Evolutionary conservation across 2,329 filamentous ascomycete species (phyloP).

Genomic region (Mycosphaerella sp.): DNA sequence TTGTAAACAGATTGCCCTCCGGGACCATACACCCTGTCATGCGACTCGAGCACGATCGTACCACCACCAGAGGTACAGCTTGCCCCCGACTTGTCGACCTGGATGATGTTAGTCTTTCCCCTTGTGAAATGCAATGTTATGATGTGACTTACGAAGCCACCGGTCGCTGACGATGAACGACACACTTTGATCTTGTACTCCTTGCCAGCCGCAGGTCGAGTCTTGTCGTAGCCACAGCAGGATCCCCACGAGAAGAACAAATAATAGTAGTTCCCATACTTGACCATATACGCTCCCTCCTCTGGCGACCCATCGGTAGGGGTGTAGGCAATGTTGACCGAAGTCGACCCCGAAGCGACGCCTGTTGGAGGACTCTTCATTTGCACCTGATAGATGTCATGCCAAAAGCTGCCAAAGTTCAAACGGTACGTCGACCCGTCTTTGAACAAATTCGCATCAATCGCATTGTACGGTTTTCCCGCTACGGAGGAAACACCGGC

Average conservation of each 20-base stretch:
- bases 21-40: constrained; percentile 57
- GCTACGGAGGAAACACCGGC: constrained; percentile 44
- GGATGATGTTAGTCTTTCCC: not conserved
- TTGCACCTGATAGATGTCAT: constrained; percentile 54
- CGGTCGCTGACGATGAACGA: constrained; percentile 47
- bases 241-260: constrained; percentile 56
- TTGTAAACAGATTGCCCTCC: constrained; percentile 57
- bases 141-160: constrained; percentile 43
- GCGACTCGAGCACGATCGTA: constrained; percentile 53
- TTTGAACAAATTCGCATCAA: constrained; percentile 47
- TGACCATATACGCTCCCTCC: constrained; percentile 53
- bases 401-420: constrained; percentile 65
- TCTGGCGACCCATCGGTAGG: constrained; percentile 46
- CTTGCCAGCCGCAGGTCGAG: constrained; percentile 47
- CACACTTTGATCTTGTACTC: constrained; percentile 64
- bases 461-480: constrained; percentile 43
- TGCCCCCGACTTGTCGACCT: constrained; percentile 48
- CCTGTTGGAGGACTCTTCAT: constrained; percentile 37
- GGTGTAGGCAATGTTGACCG: constrained; percentile 50
- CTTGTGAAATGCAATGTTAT: not conserved
- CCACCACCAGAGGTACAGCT: constrained; percentile 54
- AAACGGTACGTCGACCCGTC: constrained; percentile 44
- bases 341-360: constrained; percentile 27
- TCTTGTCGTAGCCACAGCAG: constrained; percentile 55
- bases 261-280: constrained; percentile 54